Conservation (phyloP, 1,284 basidiomycete species). For the Cryptococcus sp. region DNA sequence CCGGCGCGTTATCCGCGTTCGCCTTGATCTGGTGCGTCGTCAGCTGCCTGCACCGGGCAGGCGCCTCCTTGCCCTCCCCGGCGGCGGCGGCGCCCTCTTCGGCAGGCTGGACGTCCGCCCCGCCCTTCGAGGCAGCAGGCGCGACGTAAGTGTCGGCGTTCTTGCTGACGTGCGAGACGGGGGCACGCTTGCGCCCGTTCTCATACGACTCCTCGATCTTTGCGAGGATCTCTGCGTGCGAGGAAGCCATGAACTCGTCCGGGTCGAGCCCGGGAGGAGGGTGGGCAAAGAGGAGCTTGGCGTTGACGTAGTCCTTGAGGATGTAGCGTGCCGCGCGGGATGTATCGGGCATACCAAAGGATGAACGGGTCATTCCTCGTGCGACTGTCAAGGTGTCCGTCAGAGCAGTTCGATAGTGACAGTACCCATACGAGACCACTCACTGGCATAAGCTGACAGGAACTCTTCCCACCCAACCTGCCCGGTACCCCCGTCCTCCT, state of each 20-base stretch:
- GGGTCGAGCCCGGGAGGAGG: constrained; percentile 69
- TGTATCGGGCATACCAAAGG: constrained; percentile 96
- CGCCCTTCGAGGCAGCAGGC: constrained; percentile 19
- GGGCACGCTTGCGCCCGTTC: constrained; percentile 71
- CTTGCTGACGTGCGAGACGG: constrained; percentile 75
- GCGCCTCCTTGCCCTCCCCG: constrained; percentile 1
- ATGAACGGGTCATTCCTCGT: constrained; percentile 88
- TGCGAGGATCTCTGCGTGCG: constrained; percentile 62
- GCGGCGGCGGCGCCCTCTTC: constrained; percentile 16
- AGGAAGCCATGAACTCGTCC: constrained; percentile 73
- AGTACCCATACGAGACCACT: constrained; percentile 44
- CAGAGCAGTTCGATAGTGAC: neutral
- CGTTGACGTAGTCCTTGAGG: constrained; percentile 97
- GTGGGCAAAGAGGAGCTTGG: constrained; percentile 85
- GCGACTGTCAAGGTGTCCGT: constrained; percentile 60
- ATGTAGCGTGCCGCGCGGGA: constrained; percentile 88
- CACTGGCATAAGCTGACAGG: constrained; percentile 84
- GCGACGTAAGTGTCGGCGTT: constrained; percentile 74
- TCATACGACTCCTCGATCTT: constrained; percentile 53
- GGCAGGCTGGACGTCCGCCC: constrained; percentile 7
- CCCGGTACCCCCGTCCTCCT: constrained; percentile 84
- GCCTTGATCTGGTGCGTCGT: constrained; percentile 34
- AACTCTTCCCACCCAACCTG: constrained; percentile 75
- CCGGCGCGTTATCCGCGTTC: constrained; percentile 43
- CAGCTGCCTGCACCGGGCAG: constrained; percentile 26